Evolutionary conservation across 345 rosid species (phyloP), one percentile per base, ranked within the genome.

Genomic region (Eucalyptus victrix): DNA sequence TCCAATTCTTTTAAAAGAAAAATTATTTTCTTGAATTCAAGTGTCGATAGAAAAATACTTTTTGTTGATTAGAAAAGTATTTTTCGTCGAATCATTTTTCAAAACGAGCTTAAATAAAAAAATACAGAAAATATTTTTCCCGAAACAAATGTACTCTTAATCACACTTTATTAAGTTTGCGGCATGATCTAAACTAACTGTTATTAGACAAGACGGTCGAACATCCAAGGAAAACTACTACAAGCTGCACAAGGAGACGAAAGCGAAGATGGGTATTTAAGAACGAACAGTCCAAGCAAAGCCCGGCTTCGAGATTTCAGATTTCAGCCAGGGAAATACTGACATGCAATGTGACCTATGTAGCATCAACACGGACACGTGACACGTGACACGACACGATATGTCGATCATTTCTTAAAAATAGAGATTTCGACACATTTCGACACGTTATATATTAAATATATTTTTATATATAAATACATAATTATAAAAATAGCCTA

Each of bases 51-150:
- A 8, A 53, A 53, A 53, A 0, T 53, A 8, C 3, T 53, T 1
- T 53, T 0, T 8, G 2, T 21, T 19, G 0, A 53, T 10, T 53
- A 19, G 0, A 19, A 53, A 8, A 8, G 5, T 19, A 53, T 19
- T 53, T 53, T 53, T 0, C 11, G 0, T 53, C 8, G 0, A 19
- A 53, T 53, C 11, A 19, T 53, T 53, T 53, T 53, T 53, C 10
- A 1, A 53, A 7, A 1, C 0, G 0, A 53, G 24, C 58, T 53
- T 19, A 53, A 11, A 53, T 53, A 2, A 0, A 53, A 53, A 53
- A 53, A 53, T 53, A 53, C 26, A 0, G 1, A 19, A 19, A 53
- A 8, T 53, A 1, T 53, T 19, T 7, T 21, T 1, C 11, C 2
- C 5, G 0, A 53, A 53, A 53, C 11, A 53, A 53, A 53, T 53